Conservation (phyloP, 495 filamentous ascomycete species). For the Trichoderma erinaceum region DNA sequence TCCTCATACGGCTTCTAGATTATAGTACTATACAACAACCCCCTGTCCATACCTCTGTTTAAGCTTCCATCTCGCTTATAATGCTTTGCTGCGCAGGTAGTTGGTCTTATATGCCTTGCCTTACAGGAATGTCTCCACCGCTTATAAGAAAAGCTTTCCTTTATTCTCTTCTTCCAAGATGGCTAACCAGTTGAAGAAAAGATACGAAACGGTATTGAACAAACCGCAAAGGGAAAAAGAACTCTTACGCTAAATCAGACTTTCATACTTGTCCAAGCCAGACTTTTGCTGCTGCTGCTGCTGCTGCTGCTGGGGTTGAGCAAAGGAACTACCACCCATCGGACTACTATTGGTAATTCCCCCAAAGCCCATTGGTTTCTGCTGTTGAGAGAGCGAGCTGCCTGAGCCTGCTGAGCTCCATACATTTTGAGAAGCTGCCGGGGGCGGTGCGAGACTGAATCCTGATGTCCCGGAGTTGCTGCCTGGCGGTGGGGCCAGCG, state of each 20-base stretch:
- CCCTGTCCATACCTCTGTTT: no score
- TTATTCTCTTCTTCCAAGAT: no score
- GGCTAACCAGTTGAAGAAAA: no score
- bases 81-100: no score
- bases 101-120: no score
- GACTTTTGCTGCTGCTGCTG: slow-evolving; percentile 44
- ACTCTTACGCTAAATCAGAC: slow-evolving; percentile 52
- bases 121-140: no score
- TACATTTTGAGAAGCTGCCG: slow-evolving; percentile 20
- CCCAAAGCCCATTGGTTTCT: slow-evolving; percentile 17
- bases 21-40: no score
- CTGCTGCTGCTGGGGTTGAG: slow-evolving; percentile 25
- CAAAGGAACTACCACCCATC: slow-evolving; percentile 16
- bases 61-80: no score
- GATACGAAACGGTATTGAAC: background rate
- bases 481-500: slow-evolving; percentile 41
- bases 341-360: slow-evolving; percentile 22
- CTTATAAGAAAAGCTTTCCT: no score
- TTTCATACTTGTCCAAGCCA: slow-evolving; percentile 76
- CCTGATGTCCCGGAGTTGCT: slow-evolving; percentile 21
- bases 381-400: background rate
- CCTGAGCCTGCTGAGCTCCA: slow-evolving; percentile 7
- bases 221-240: background rate
- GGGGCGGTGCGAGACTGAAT: slow-evolving; percentile 39
- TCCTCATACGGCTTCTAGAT: no score